Percentiles rank a stretch among this genome's conserved stretches.
These are phyloP conservation scores for Saccharomycopsis sp. DNA, from an alignment of 805 yeast genomes.

Conservation along the genomic window DNA sequence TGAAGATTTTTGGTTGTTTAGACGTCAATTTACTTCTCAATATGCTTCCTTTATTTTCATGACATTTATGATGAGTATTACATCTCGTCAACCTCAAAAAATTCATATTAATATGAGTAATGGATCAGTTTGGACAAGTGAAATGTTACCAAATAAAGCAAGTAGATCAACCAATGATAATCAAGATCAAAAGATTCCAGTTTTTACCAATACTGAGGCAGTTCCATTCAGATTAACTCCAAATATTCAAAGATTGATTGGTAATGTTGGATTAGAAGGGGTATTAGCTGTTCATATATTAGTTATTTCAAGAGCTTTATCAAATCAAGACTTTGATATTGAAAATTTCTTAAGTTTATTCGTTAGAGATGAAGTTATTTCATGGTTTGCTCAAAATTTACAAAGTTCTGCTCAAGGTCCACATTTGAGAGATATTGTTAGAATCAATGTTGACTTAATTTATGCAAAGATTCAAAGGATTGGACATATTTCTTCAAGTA, in stretches of 20 bases:
- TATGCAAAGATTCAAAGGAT: constrained; percentile 70
- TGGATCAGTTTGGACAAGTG: constrained; percentile 89
- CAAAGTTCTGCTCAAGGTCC: constrained; percentile 73
- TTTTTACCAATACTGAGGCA: constrained; percentile 82
- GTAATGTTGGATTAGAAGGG: constrained; percentile 91
- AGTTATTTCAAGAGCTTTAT: constrained; percentile 76
- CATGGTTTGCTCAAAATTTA: constrained; percentile 78
- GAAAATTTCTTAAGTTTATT: constrained; percentile 88
- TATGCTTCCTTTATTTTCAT: constrained; percentile 89
- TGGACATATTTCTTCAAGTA: constrained; percentile 48
- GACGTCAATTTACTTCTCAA: constrained; percentile 89
- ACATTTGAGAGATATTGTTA: constrained; percentile 78
- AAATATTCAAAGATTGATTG: constrained; percentile 85
- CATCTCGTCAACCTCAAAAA: constrained; percentile 88
- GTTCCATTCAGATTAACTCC: constrained; percentile 97
- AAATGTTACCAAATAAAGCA: constrained; percentile 87
- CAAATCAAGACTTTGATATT: constrained; percentile 87
- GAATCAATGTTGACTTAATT: constrained; percentile 78
- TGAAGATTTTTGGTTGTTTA: constrained; percentile 95
- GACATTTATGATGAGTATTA: constrained; percentile 91
- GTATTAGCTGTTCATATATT: constrained; percentile 75
- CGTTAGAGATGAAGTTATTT: constrained; percentile 88
- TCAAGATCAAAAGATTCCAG: constrained; percentile 36
- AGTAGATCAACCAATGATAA: constrained; percentile 27
- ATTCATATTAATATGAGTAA: constrained; percentile 70